A percentile compares a stretch with the other conserved stretches of the same genome.
Conservation (phyloP, 164 flowering plant species). For the Akebia trifoliata region DNA sequence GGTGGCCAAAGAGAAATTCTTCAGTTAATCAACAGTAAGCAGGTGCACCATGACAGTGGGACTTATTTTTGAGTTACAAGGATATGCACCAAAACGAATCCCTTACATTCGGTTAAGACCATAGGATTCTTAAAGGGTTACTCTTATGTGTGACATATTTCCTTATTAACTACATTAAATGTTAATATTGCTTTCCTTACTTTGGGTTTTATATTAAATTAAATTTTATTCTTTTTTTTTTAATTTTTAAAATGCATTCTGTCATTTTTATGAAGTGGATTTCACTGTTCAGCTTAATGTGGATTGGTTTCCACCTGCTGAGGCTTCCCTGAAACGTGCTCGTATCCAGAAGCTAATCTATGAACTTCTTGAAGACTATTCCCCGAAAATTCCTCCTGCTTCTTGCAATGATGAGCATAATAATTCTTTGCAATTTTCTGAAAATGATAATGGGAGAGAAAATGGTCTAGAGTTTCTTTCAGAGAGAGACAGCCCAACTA, state of each 20-base stretch:
- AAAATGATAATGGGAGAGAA: conserved; percentile 26
- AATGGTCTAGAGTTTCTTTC: conserved; percentile 30
- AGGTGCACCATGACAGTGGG: background rate
- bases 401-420: conserved; percentile 23
- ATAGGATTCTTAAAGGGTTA: too few relatives aligned
- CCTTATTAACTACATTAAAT: background rate
- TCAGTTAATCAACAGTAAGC: background rate
- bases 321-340: conserved; percentile 77
- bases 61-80: background rate
- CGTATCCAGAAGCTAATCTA: conserved; percentile 53
- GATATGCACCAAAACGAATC: too few relatives aligned
- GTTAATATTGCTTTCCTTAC: background rate
- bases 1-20: background rate
- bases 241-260: background rate
- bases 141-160: background rate
- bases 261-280: background rate
- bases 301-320: conserved; percentile 83
- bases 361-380: conserved; percentile 39
- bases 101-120: too few relatives aligned
- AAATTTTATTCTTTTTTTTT: background rate
- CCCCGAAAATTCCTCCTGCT: conserved; percentile 27
- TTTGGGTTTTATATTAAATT: background rate
- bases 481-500: conserved; percentile 21
- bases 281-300: conserved; percentile 49
- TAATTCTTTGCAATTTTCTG: conserved; percentile 16